Conservation (phyloP, 2,329 filamentous ascomycete species). For the Fusarium pseudonygamai region DNA sequence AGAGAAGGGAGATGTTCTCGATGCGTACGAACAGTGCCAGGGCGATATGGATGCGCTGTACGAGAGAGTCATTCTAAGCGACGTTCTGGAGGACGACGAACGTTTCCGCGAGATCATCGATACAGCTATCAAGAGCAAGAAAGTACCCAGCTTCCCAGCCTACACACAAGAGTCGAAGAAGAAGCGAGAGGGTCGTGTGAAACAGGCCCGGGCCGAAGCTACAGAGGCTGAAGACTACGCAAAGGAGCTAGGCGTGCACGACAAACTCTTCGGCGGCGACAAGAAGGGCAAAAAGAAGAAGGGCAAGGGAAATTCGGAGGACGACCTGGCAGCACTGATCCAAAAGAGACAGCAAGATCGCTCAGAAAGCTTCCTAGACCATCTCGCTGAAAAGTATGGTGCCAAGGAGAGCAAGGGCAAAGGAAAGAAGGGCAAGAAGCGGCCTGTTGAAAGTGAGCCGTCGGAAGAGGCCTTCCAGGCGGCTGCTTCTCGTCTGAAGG, state of each 20-base stretch:
- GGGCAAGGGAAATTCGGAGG: slow-evolving; percentile 57
- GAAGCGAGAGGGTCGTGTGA: slow-evolving; percentile 66
- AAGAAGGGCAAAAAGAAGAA: slow-evolving; percentile 58
- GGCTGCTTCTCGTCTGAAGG: slow-evolving; percentile 59
- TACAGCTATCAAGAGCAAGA: slow-evolving; percentile 75
- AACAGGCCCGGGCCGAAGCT: slow-evolving; percentile 72
- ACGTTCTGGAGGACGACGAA: slow-evolving; percentile 84
- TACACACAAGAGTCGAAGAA: slow-evolving; percentile 80
- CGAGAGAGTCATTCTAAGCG: slow-evolving; percentile 85
- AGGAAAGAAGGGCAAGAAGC: slow-evolving; percentile 63
- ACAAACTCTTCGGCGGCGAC: slow-evolving; percentile 69
- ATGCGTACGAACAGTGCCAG: slow-evolving; percentile 75
- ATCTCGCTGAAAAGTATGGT: slow-evolving; percentile 80
- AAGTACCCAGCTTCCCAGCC: slow-evolving; percentile 71
- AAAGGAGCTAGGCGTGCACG: slow-evolving; percentile 77
- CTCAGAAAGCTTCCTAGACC: slow-evolving; percentile 71
- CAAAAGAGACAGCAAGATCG: slow-evolving; percentile 73
- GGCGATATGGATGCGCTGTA: slow-evolving; percentile 84
- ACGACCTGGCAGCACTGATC: slow-evolving; percentile 77
- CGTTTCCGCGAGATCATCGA: slow-evolving; percentile 85
- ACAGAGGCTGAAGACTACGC: slow-evolving; percentile 79
- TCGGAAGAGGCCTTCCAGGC: slow-evolving; percentile 70
- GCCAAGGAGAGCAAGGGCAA: slow-evolving; percentile 53
- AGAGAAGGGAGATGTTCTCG: slow-evolving; percentile 80
- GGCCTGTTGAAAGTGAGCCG: slow-evolving; percentile 68